Base-by-base conservation (phyloP, 371 early-diverging fungal species). In the Mortierella sp. region DNA sequence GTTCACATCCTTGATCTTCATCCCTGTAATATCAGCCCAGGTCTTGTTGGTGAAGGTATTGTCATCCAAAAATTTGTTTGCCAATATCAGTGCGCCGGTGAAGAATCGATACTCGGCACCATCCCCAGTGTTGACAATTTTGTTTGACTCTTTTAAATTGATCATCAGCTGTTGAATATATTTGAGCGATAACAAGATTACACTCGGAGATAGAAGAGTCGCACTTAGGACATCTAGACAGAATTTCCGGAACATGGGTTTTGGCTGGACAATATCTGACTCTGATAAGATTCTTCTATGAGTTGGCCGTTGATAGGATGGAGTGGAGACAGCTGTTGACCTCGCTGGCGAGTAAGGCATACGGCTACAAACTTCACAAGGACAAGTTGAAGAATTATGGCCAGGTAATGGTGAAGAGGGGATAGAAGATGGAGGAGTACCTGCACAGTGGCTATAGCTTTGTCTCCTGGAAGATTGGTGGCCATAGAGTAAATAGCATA, bases 51-150 rank as follows among this genome's bases (percentile, higher is more conserved):
- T 89, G 61, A 88, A 89, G 0, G 89, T 88, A 66, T 89, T 88
- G 76, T 90, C 91, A 49, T 89, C 89, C 37, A 89, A 73, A 56
- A 89, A 89, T 54, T 90, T 90, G 77, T 89, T 89, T 37, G 87
- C 91, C 75, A 74, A 61, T 53, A 80, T 80, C 65, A 75, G n/a
- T 2, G 81, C 83, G 5, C 93, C 93, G 0, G 90, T 91, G 73
- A 93, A 91, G 72, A 93, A 75, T 49, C 92, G 87, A 70, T 90
- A 93, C 79, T 93, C 93, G 51, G 92, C 90, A 26, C 93, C 93
- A 42, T 84, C 88, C 0, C 88, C 89, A n/a, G 88, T 88, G 64
- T 69, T 70, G 34, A 70, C 70, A 31, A 70, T 73, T 67, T 78
- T 78, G 67, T 78, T 89, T 84, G 64, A 86, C 76, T 74, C 74